phyloP scores from a whole-genome alignment of 2,329 filamentous ascomycete species.

The Magnaporthales sp. region DNA sequence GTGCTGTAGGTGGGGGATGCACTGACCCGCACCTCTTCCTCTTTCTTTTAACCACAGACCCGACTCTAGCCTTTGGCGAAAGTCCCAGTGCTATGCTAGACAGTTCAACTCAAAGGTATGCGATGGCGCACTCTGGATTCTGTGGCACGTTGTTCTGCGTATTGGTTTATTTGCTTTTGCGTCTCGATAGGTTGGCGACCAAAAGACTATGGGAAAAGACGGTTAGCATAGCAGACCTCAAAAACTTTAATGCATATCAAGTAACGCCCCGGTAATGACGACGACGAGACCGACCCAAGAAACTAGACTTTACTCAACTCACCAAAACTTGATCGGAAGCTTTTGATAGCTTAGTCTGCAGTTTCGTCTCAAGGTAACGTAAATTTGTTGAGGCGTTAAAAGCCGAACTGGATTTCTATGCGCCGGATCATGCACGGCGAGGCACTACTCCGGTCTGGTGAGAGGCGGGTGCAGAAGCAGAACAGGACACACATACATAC shows the following conservation, averaged over 20 bases:
- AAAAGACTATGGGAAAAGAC: not conserved
- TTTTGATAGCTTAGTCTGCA: not conserved
- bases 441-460: not conserved
- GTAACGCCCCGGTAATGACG: not conserved
- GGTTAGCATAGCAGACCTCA: not conserved
- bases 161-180: not conserved
- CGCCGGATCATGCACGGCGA: not conserved
- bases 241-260: not conserved
- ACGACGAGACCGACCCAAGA: not conserved
- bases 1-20: not conserved
- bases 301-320: not conserved
- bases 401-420: not conserved
- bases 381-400: not conserved
- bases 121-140: not conserved
- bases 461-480: not conserved
- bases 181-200: not conserved
- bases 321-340: not conserved
- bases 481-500: slow-evolving; percentile 3
- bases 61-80: not conserved
- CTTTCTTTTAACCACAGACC: not conserved
- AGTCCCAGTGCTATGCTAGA: not conserved
- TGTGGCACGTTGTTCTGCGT: not conserved
- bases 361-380: not conserved
- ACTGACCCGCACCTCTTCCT: not conserved
- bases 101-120: not conserved